Evolutionary conservation across 257 asterid species (phyloP).

Genomic region (Solanum piurae): DNA sequence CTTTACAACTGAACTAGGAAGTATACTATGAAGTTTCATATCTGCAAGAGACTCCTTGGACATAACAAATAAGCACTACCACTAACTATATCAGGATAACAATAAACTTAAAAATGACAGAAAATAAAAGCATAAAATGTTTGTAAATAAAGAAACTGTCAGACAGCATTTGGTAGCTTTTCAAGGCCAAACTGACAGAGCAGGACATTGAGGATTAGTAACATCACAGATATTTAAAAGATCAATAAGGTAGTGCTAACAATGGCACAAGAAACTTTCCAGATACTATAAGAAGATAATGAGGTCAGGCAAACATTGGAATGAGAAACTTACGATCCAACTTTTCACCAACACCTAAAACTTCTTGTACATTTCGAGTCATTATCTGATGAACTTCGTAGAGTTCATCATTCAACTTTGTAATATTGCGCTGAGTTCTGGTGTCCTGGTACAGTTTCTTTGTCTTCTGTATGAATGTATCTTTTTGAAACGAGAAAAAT

Average conservation of each 20-base stretch:
- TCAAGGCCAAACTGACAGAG: neutral
- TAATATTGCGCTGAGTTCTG: constrained; percentile 75
- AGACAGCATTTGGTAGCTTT: neutral
- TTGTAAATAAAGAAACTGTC: neutral
- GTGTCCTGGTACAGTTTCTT: constrained; percentile 95
- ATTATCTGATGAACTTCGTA: constrained; percentile 98
- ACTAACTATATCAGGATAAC: neutral
- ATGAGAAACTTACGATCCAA: constrained; percentile 71
- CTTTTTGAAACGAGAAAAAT: constrained; percentile 20
- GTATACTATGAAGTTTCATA: neutral
- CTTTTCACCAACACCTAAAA: constrained; percentile 97
- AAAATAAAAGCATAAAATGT: neutral
- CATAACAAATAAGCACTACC: neutral
- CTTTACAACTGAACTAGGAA: neutral
- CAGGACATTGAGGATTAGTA: neutral
- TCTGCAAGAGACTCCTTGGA: neutral
- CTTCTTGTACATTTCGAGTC: constrained; percentile 99
- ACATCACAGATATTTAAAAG: neutral
- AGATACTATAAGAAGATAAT: neutral
- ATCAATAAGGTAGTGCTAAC: neutral
- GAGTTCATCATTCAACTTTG: constrained; percentile 95
- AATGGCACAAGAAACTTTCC: neutral
- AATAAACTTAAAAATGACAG: neutral
- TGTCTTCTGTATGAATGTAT: constrained; percentile 85
- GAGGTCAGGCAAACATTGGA: neutral